phyloP scores from a whole-genome alignment of 2,329 filamentous ascomycete genomes.

The Coleophoma crateriformis region DNA sequence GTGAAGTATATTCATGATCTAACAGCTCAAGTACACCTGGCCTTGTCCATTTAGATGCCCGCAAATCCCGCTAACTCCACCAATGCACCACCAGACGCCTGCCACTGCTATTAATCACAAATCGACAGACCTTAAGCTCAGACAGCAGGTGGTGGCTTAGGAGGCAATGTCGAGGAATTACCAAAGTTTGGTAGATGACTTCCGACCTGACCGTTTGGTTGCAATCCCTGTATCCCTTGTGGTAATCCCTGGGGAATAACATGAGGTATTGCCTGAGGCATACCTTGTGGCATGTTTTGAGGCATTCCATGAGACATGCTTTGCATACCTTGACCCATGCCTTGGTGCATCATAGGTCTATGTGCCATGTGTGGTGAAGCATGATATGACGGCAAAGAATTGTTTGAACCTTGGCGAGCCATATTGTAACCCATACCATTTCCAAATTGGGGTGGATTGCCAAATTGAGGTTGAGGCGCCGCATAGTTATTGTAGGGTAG shows the following conservation, averaged over 20 bases:
- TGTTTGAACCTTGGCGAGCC: slow-evolving; percentile 29
- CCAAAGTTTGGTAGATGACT: slow-evolving; percentile 52
- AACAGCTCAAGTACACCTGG: slow-evolving; percentile 24
- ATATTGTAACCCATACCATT: slow-evolving; percentile 28
- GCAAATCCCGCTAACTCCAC: slow-evolving; percentile 25
- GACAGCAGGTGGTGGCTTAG: slow-evolving; percentile 43
- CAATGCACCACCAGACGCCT: slow-evolving; percentile 28
- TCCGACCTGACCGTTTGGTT: slow-evolving; percentile 25
- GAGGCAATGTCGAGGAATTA: slow-evolving; percentile 45
- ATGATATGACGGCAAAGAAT: slow-evolving; percentile 28
- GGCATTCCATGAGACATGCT: slow-evolving; percentile 16
- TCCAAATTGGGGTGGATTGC: slow-evolving; percentile 13
- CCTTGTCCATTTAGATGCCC: slow-evolving; percentile 21
- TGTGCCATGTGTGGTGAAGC: slow-evolving; percentile 28
- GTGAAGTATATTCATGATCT: slow-evolving; percentile 19
- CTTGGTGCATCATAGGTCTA: slow-evolving; percentile 27
- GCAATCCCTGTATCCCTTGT: slow-evolving; percentile 9
- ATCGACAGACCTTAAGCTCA: slow-evolving; percentile 15
- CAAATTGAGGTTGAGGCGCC: slow-evolving; percentile 25
- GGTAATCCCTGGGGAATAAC: slow-evolving; percentile 13
- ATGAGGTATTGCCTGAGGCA: slow-evolving; percentile 16
- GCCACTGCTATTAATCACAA: slow-evolving; percentile 19
- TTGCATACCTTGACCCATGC: slow-evolving; percentile 20
- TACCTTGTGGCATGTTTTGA: slow-evolving; percentile 1
- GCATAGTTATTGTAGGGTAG: slow-evolving; percentile 34